phyloP scores from a whole-genome alignment of 306 rosid species.

The Sicyos baderoa region DNA sequence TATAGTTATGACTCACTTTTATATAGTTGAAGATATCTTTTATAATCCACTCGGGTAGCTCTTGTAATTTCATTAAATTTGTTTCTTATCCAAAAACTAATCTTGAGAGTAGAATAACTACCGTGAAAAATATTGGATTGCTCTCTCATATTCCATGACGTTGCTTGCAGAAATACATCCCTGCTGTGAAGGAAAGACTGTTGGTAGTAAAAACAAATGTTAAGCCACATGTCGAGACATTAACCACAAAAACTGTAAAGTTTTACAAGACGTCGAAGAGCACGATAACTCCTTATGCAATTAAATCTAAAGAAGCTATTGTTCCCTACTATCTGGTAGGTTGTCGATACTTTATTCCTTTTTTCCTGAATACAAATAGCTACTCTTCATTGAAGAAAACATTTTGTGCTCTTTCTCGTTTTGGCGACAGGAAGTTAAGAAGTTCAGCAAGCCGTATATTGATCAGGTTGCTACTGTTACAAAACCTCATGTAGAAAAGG shows the following conservation, averaged over 20 bases:
- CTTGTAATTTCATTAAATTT: no score
- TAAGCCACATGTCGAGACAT: constrained; percentile 57
- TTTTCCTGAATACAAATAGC: not conserved
- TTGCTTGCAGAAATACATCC: constrained; percentile 65
- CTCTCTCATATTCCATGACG: constrained; percentile 13
- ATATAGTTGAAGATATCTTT: no score
- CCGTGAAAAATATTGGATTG: not conserved
- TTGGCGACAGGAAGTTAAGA: constrained; percentile 65
- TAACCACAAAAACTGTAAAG: constrained; percentile 49
- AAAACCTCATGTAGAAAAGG: constrained; percentile 77
- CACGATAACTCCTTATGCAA: constrained; percentile 52
- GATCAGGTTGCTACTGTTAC: constrained; percentile 71
- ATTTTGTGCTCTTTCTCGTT: not conserved
- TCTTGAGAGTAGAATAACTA: no score
- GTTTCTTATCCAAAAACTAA: no score
- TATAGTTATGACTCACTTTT: no score
- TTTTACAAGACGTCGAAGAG: constrained; percentile 53
- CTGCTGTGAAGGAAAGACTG: constrained; percentile 57
- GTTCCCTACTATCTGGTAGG: no score
- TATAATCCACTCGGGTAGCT: no score
- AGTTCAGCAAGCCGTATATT: constrained; percentile 74
- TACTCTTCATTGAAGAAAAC: not conserved
- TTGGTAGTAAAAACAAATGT: constrained; percentile 43
- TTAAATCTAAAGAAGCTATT: constrained; percentile 43
- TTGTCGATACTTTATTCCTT: no score